Base-by-base conservation (phyloP, 2,329 filamentous ascomycete genomes). In the Paracoccidioides brasiliensis region DNA sequence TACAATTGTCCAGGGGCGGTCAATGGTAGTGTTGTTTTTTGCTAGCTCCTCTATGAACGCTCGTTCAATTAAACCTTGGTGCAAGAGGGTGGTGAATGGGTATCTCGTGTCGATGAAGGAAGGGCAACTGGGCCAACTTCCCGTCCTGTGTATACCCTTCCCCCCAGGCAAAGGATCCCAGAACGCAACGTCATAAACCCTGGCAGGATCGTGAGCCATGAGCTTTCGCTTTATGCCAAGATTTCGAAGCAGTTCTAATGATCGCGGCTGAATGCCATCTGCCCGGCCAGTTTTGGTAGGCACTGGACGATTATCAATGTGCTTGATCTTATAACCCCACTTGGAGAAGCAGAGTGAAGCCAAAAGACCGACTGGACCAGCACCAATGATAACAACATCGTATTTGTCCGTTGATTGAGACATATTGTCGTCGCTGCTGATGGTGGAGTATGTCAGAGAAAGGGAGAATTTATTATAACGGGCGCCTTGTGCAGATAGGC, bases 291-390 rank as follows among this genome's bases (percentile, higher is more conserved):
- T 69, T 58, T 72, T 71, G 15, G 73, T 62, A 1, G 69, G 68
- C 0, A 61, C 61, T 1, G 72, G 59, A 53, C 73, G 74, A 4
- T 69, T 64, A 58, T 76, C 74, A 30, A 76, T 89, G 72, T 95
- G 89, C 76, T 91, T 95, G 71, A 96, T 88, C 70, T 83, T 89
- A 77, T 95, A 96, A 22, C 90, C 90, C 88, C 90, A 95, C 74
- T 90, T 80, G 58, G 88, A 87, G 59, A 96, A 80, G 67, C 87
- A 91, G 35, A 90, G 90, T 7, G 89, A 93, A 30, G 95, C 79
- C 73, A 94, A 84, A 56, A 95, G 80, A 55, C 90, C 90, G 43
- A 90, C 89, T 3, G 90, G 90, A 14, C 90, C 90, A 55, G 90
- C 90, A 60, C 90, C 90, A 55, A 95, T 79, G 62, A 95, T 90